Evolutionary conservation across 2,329 filamentous ascomycete genomes (phyloP), one percentile per base, ranked within the genome.

Genomic region (Pseudopyricularia javanii): DNA sequence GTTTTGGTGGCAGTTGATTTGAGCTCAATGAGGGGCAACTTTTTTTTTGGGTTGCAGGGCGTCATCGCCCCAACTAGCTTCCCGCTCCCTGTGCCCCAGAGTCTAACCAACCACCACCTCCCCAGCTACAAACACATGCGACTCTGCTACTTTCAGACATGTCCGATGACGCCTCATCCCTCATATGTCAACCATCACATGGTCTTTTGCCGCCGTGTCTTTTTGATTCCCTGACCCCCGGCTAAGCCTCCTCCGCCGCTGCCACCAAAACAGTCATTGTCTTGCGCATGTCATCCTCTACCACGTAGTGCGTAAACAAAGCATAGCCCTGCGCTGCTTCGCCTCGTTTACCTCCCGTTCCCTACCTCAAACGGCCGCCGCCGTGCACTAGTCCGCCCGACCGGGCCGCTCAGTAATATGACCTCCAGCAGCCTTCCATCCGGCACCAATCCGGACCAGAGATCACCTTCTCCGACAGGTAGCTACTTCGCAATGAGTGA

Each of bases 401-500:
- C 28, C 14, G 11, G 30, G 33, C 26, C 24, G 26, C n/a, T 30
- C 14, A 30, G 28, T 24, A 54, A 51, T 53, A 69, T 68, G 65
- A 65, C 64, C 58, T 64, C 66, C 59, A 63, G 61, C 53, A 58
- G 60, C 33, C 57, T 57, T 32, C 60, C 60, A 52, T 58, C 55
- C 24, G 53, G 50, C 50, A 55, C 35, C 40, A 35, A 47, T 34
- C 56, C 52, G 5, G 58, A 56, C 51, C 63, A 60, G 35, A 69
- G 70, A 52, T 62, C 75, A 50, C 60, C 81, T 14, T 96, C 91
- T 34, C 90, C 91, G 2, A 80, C 87, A 3, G 88, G 84, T 51
- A 95, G 89, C 62, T 93, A 91, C 74, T 96, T 95, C 74, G 91
- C 91, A 63, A 76, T 97, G 76, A 95, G 88, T 68, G 94, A 98